These are phyloP conservation scores for Paspalum notatum DNA, from an alignment of 176 grass and related monocot species.

Conservation along the genomic window DNA sequence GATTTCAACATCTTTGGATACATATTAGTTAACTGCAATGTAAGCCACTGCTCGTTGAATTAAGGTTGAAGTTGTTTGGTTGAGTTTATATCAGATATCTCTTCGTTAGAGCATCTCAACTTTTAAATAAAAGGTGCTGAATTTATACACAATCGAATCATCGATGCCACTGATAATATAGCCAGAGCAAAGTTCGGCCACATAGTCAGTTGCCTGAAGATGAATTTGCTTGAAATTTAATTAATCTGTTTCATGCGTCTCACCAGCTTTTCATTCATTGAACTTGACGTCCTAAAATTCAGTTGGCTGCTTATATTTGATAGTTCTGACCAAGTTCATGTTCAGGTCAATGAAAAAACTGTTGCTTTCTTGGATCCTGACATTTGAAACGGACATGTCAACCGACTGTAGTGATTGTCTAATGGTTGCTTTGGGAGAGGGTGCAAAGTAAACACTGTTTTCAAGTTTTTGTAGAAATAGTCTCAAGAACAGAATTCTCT, in stretches of 20 bases:
- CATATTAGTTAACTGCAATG: background rate
- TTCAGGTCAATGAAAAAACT: slow-evolving; percentile 1
- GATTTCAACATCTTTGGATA: background rate
- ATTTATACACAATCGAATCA: background rate
- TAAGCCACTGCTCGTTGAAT: background rate
- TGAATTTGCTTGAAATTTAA: background rate
- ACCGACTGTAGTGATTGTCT: background rate
- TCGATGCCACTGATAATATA: background rate
- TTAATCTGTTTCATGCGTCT: background rate
- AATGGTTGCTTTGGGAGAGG: background rate
- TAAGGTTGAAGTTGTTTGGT: background rate
- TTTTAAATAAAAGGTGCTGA: background rate
- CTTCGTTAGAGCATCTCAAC: background rate
- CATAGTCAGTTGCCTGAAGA: background rate
- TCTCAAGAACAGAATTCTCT: background rate
- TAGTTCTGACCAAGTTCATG: background rate
- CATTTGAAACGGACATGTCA: slow-evolving; percentile 12
- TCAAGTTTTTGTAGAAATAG: background rate
- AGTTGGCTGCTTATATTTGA: slow-evolving; percentile 1
- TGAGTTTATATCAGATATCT: slow-evolving; percentile 13
- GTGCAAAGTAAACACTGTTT: background rate
- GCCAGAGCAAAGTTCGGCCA: background rate
- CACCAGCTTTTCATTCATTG: background rate
- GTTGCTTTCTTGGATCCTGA: background rate
- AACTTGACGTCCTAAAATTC: background rate